Conservation (phyloP, 202 grass and related monocot species). For the Schoenoplectus triqueter region DNA sequence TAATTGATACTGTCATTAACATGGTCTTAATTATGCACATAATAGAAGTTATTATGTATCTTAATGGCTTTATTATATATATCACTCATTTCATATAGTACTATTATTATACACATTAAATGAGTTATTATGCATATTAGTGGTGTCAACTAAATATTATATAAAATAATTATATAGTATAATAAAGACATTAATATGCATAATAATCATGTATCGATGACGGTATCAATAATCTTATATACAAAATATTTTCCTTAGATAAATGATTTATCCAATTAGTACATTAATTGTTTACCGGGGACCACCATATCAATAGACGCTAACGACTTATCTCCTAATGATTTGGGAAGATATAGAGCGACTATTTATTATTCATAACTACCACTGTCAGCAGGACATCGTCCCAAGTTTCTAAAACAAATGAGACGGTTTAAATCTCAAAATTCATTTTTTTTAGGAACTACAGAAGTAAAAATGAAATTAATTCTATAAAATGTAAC, state of each 20-base stretch:
- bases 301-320: background rate
- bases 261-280: background rate
- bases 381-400: background rate
- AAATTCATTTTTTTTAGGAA: background rate
- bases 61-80: too few species aligned
- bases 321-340: conserved; percentile 33
- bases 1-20: too few species aligned
- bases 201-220: too few species aligned
- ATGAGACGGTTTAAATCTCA: background rate
- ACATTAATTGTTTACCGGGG: conserved; percentile 23
- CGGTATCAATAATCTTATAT: too few species aligned
- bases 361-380: background rate
- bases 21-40: too few species aligned
- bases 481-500: background rate
- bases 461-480: background rate
- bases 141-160: too few species aligned
- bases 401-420: background rate
- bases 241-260: background rate
- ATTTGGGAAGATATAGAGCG: background rate
- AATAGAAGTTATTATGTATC: too few species aligned
- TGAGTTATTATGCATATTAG: too few species aligned
- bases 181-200: too few species aligned
- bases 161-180: too few species aligned
- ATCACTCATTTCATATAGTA: too few species aligned
- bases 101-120: too few species aligned